Base-by-base conservation (phyloP, 805 yeast genomes). In the Barnettozyma pratensis region DNA sequence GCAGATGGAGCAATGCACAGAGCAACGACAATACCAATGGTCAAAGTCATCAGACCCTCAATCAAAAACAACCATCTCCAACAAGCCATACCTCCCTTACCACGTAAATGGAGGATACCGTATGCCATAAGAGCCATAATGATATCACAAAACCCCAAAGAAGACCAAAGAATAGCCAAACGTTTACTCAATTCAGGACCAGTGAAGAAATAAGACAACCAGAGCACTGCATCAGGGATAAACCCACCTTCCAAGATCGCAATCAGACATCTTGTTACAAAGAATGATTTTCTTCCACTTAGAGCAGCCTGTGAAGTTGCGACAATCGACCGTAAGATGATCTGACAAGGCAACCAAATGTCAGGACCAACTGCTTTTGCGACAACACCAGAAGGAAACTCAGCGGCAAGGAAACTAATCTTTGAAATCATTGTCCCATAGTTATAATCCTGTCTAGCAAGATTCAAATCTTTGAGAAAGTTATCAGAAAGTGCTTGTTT, bases 31-130 rank as follows among this genome's bases (percentile, higher is more conserved):
- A 79, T 29, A 1, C 88, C 89, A 53, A 84, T 71, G 3, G 62
- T 30, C n/a, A 81, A 60, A 2, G 89, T 81, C 43, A 80, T 58
- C 6, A 74, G 46, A 2, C 90, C 90, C 59, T 82, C 87, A 39
- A 84, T 70, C 26, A 84, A 59, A 55, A 84, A 83, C 30, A 83
- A 66, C 83, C 85, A 84, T 49, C 75, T 69, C 90, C 89, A 83
- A 30, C 85, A 84, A 4, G 63, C 64, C 61, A 67, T 61, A 4
- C 79, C 76, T 7, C 57, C 56, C 1, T 60, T 50, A 8, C 80
- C 81, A 34, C 79, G 67, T 65, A 83, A 66, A 49, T 71, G 72
- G 48, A 81, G 69, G 38, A 83, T 62, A 4, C 79, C 87, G 54
- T 71, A 78, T 1, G 81, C 81, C 30, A 77, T 65, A 36, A 81